phyloP scores from a whole-genome alignment of 352 stramenopile species.

The Globisporangium solare region DNA sequence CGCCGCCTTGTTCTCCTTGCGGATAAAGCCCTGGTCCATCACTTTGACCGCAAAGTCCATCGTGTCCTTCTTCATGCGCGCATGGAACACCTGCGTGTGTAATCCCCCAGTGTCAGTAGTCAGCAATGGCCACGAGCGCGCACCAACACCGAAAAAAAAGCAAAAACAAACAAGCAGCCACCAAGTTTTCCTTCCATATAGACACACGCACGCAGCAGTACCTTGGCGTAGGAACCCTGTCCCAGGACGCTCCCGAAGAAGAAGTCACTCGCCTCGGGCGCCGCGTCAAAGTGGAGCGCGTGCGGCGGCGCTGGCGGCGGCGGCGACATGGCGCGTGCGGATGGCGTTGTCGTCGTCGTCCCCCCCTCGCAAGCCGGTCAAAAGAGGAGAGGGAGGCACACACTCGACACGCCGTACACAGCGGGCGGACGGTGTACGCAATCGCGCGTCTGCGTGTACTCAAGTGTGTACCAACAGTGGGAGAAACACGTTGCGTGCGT shows the following conservation, averaged over 20 bases:
- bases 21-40: slow-evolving; percentile 90
- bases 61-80: slow-evolving; percentile 72
- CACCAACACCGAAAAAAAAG: not conserved
- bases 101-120: not conserved
- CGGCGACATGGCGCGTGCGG: not conserved
- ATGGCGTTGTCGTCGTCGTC: not conserved
- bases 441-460: not conserved
- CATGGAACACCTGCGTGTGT: slow-evolving; percentile 64
- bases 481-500: no score
- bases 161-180: no score
- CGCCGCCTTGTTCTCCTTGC: slow-evolving; percentile 90
- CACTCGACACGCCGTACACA: no score
- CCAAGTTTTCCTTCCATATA: not conserved
- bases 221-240: slow-evolving; percentile 87
- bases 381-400: not conserved
- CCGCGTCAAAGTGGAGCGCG: slow-evolving; percentile 50
- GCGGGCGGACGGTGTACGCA: not conserved
- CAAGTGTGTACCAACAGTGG: not conserved
- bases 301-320: slow-evolving; percentile 24
- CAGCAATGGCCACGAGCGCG: not conserved
- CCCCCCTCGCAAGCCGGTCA: not conserved
- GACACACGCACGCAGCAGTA: slow-evolving; percentile 10
- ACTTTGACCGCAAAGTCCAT: slow-evolving; percentile 89
- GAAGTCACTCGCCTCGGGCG: slow-evolving; percentile 77
- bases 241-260: slow-evolving; percentile 83